Conservation (phyloP, 1,284 basidiomycete genomes). For the Phlebopus sp. region DNA sequence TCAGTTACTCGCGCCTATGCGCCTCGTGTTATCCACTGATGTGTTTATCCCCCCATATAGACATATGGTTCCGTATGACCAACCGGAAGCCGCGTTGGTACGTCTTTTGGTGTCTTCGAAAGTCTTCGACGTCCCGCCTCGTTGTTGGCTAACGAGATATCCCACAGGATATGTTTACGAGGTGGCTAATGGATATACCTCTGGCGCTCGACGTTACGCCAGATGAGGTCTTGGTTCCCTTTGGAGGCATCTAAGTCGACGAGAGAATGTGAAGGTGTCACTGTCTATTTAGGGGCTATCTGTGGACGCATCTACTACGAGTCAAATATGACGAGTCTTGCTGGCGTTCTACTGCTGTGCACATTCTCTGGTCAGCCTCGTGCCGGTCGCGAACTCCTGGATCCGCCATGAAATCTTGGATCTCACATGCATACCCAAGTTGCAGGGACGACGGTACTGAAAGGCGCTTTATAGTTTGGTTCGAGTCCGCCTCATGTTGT, state of each 20-base stretch:
- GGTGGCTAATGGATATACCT: constrained; percentile 41
- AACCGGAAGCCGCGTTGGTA: constrained; percentile 74
- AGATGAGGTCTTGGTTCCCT: not conserved
- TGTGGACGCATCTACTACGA: too few relatives aligned
- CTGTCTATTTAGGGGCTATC: too few relatives aligned
- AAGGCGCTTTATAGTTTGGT: too few relatives aligned
- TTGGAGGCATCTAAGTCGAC: not conserved
- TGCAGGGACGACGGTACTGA: too few relatives aligned
- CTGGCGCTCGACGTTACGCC: constrained; percentile 15
- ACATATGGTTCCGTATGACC: constrained; percentile 85
- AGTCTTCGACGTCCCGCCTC: not conserved
- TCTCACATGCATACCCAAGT: too few relatives aligned
- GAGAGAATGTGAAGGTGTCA: not conserved
- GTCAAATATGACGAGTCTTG: too few relatives aligned
- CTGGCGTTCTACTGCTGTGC: too few relatives aligned
- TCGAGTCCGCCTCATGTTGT: too few relatives aligned
- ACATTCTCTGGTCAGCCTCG: too few relatives aligned
- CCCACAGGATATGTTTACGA: constrained; percentile 34
- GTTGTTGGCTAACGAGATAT: constrained; percentile 1
- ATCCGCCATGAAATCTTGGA: too few relatives aligned
- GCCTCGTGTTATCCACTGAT: not conserved
- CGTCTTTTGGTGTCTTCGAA: constrained; percentile 24
- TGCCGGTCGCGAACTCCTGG: too few relatives aligned
- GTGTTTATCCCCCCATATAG: constrained; percentile 34
- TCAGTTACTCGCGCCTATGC: constrained; percentile 32